Evolutionary conservation across 2,329 filamentous ascomycete genomes (phyloP), one percentile per base, ranked within the genome.

Genomic region (Neofusicoccum cordaticola): DNA sequence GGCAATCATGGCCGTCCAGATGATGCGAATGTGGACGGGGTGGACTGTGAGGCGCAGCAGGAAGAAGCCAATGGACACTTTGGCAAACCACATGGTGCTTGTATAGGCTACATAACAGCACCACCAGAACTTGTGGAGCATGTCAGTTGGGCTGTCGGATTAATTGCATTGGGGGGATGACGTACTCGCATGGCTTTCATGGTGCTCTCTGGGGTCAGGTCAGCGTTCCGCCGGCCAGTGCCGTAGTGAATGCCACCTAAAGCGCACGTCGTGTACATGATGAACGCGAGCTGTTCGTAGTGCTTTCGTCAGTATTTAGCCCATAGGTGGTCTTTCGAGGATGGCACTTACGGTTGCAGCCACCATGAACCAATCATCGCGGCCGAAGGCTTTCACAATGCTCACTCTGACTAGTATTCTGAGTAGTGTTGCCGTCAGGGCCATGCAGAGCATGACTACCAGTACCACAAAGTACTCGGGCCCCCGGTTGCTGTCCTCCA

Each of bases 341-440:
- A 22, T 22, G 22, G 22, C 22, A 22, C 22, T 31, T 63, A 76
- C 74, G 45, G 67, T 70, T 22, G 74, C 71, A 8, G 70, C 11
- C 6, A 70, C 69, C 73, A 77, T 77, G 7, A 77, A 66, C 67
- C 71, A 76, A 63, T 77, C 74, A 63, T 77, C 74, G n/a, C 69
- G 31, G 2, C 74, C 74, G 67, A 75, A 77, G 3, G 71, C 72
- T 64, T 73, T 75, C 3, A 77, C 73, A 71, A 77, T 74, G 19
- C 63, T 57, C 4, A 73, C 34, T 15, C 74, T 72, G 34, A 75
- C 73, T 62, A 70, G 73, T 44, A 69, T 70, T 68, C 74, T 67
- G 42, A 77, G 50, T 11, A 62, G 17, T 52, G 73, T 74, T 0
- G 74, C 69, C 34, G 72, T 64, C 1, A 73, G 27, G 0, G 74